Percentiles rank a stretch among this genome's conserved stretches.
These are phyloP conservation scores for Crithidia expoeki DNA, from an alignment of 208 protist genomes.

Conservation along the genomic window DNA sequence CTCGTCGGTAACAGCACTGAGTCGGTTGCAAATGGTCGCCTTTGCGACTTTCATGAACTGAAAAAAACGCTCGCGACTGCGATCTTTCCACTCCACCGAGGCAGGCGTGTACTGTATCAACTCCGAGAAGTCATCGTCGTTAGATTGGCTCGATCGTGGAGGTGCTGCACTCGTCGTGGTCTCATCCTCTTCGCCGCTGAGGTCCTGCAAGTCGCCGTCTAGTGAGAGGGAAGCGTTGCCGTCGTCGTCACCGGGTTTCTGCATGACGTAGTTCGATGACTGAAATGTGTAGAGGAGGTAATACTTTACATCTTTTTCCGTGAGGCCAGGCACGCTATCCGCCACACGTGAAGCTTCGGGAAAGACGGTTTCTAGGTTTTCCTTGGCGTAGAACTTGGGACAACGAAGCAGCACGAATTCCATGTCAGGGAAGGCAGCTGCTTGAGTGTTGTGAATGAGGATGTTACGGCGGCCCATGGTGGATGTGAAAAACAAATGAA, in stretches of 20 bases:
- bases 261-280: constrained; percentile 27
- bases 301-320: not conserved
- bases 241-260: constrained; percentile 23
- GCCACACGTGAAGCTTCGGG: constrained; percentile 19
- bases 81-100: constrained; percentile 52
- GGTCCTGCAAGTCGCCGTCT: constrained; percentile 19
- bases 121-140: constrained; percentile 31
- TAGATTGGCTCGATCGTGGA: not conserved
- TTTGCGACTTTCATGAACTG: constrained; percentile 34
- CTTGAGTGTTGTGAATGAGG: constrained; percentile 12
- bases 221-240: not conserved
- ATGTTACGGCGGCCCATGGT: constrained; percentile 27
- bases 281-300: constrained; percentile 59
- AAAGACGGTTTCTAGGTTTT: constrained; percentile 54
- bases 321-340: not conserved
- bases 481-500: constrained; percentile 4
- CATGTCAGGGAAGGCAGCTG: constrained; percentile 19
- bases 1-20: not conserved
- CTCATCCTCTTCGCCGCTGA: constrained; percentile 28
- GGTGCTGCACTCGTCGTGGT: not conserved
- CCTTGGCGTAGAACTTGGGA: constrained; percentile 41
- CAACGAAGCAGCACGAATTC: constrained; percentile 43
- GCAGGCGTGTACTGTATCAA: constrained; percentile 38
- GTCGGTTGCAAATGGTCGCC: constrained; percentile 3
- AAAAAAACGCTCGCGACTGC: constrained; percentile 51